A percentile compares a stretch with the other conserved stretches of the same genome.
Evolutionary conservation across 495 filamentous ascomycete species (phyloP).

Genomic region (Penicillium argentinense): DNA sequence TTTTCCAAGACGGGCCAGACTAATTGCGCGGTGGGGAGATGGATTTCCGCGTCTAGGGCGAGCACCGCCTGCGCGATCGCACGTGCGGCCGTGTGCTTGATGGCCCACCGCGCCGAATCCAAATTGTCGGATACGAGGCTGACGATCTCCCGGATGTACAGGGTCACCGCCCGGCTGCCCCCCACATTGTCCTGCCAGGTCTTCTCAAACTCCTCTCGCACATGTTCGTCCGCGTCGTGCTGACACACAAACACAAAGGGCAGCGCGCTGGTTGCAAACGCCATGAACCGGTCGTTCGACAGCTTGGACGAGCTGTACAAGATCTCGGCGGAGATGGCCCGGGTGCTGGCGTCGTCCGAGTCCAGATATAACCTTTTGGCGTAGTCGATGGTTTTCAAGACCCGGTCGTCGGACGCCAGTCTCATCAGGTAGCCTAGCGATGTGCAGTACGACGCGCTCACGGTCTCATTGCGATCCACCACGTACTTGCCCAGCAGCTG

Average conservation of each 20-base stretch:
- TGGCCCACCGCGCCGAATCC: slow-evolving; percentile 77
- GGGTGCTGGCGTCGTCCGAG: slow-evolving; percentile 69
- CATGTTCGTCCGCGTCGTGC: slow-evolving; percentile 77
- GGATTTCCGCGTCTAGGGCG: slow-evolving; percentile 58
- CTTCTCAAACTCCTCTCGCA: slow-evolving; percentile 70
- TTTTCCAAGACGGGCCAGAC: slow-evolving; percentile 83
- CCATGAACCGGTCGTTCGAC: slow-evolving; percentile 83
- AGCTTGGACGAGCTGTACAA: slow-evolving; percentile 78
- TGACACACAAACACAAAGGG: slow-evolving; percentile 88
- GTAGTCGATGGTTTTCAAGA: slow-evolving; percentile 64
- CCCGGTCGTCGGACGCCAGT: slow-evolving; percentile 65
- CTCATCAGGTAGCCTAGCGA: slow-evolving; percentile 83
- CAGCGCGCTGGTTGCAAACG: slow-evolving; percentile 68
- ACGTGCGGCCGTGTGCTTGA: slow-evolving; percentile 84
- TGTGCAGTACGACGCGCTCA: slow-evolving; percentile 80
- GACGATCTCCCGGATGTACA: slow-evolving; percentile 83
- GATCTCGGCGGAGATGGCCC: slow-evolving; percentile 76
- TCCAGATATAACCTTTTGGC: slow-evolving; percentile 74
- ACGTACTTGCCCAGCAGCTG: slow-evolving; percentile 74
- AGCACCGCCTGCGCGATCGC: slow-evolving; percentile 72
- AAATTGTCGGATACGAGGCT: slow-evolving; percentile 63
- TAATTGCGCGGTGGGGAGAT: slow-evolving; percentile 53
- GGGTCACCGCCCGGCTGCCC: slow-evolving; percentile 72
- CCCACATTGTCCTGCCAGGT: slow-evolving; percentile 91
- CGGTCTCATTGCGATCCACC: slow-evolving; percentile 87